Base-by-base conservation (phyloP, 2,329 filamentous ascomycete genomes). In the Colletotrichum sp. region DNA sequence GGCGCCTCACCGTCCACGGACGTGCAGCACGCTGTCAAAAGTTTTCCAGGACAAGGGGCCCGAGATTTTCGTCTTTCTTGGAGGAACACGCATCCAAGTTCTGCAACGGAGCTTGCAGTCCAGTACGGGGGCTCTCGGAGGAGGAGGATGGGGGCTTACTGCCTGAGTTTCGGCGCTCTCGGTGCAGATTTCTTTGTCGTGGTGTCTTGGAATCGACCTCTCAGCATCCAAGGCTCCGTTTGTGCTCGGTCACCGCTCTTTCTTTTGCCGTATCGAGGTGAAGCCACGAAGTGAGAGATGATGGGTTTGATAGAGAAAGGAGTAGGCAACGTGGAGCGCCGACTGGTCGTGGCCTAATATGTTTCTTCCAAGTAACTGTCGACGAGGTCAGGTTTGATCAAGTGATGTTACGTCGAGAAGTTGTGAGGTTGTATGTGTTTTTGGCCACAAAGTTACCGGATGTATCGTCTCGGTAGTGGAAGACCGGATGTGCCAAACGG, bases 231-330 rank as follows among this genome's bases (percentile, higher is more conserved):
- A 82, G 77, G 78, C 78, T 81, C 81, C 86, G 88, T 89, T 89
- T 90, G 88, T 85, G 80, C 81, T 78, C 81, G 84, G 79, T 86
- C 86, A 89, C 87, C 87, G 87, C 87, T 86, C 83, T 86, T 89
- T 88, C 81, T 82, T 81, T 82, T 83, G 82, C 83, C 83, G 83
- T 85, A 77, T 78, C 77, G 77, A 78, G 77, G 84, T 80, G 82
- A 81, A 83, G 82, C 81, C 80, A 82, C 81, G 80, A 85, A 82
- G 79, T 87, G 86, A 87, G 78, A 85, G 83, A 77, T 87, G 83
- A 86, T 52, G 79, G 76, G 78, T 57, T 78, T 30, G 77, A 72
- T 74, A 78, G 69, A 66, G 52, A 36, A 30, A 52, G 71, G 55
- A 71, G 28, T 63, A 73, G 66, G 36, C 66, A 62, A 52, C 67